A percentile compares a stretch with the other conserved stretches of the same genome.
Evolutionary conservation across 2,329 filamentous ascomycete genomes (phyloP).

Genomic region (Ceratocystis alfenasii): DNA sequence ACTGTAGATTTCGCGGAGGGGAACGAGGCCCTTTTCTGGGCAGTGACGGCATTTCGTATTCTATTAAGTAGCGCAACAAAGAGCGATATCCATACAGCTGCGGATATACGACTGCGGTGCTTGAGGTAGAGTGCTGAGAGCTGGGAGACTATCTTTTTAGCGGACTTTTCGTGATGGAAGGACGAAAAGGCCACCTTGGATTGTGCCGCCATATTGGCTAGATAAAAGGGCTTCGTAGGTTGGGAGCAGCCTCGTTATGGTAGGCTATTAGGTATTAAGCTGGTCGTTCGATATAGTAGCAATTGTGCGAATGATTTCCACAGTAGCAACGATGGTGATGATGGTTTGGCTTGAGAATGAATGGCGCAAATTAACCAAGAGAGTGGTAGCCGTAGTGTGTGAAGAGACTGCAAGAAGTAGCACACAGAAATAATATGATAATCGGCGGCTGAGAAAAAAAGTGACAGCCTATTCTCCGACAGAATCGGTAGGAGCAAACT

Average conservation of each 20-base stretch:
- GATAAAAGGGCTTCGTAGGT: background rate
- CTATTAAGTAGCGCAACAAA: conserved; percentile 72
- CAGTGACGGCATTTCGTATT: conserved; percentile 78
- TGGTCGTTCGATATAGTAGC: background rate
- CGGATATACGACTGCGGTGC: conserved; percentile 71
- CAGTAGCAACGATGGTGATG: background rate
- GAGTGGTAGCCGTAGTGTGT: background rate
- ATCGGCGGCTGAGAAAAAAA: background rate
- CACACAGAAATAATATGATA: background rate
- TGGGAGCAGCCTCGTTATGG: background rate
- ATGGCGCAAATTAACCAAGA: background rate
- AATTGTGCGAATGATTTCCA: background rate
- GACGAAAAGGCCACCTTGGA: conserved; percentile 53
- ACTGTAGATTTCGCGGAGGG: conserved; percentile 51
- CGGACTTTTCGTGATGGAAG: conserved; percentile 38
- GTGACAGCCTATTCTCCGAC: background rate
- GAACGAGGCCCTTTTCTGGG: conserved; percentile 75
- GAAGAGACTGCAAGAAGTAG: background rate
- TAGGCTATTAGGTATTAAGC: too few species aligned
- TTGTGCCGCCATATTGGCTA: conserved; percentile 52
- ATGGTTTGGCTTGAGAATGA: background rate
- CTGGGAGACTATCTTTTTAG: conserved; percentile 53
- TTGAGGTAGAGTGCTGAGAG: conserved; percentile 62
- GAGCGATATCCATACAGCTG: conserved; percentile 70
- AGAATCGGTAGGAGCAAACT: background rate